A percentile compares a stretch with the other conserved stretches of the same genome.
These are phyloP conservation scores for Calycina marina DNA, from an alignment of 2,329 filamentous ascomycete genomes.

Conservation along the genomic window DNA sequence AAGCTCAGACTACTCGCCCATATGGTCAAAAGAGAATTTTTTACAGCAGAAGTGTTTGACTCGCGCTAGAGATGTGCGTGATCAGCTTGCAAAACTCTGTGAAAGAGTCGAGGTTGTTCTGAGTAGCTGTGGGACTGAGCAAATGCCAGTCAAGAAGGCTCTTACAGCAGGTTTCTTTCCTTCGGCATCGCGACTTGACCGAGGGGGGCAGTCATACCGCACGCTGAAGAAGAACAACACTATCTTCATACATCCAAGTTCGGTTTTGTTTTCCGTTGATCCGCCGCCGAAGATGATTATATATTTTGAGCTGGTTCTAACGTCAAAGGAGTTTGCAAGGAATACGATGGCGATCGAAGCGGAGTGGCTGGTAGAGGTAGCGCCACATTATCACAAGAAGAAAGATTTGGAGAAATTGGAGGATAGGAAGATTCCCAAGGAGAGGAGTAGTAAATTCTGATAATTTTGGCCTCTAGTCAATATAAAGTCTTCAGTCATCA, in stretches of 20 bases:
- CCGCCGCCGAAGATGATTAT: conserved; percentile 70
- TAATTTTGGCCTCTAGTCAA: too few species aligned
- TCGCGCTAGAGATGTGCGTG: conserved; percentile 77
- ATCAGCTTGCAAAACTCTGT: conserved; percentile 83
- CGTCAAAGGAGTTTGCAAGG: conserved; percentile 85
- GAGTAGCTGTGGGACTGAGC: conserved; percentile 55
- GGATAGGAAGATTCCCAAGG: conserved; percentile 60
- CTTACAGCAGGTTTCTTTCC: conserved; percentile 89
- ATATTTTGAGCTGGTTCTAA: conserved; percentile 72
- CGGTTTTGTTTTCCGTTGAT: conserved; percentile 62
- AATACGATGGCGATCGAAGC: conserved; percentile 73
- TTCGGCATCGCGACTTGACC: conserved; percentile 72
- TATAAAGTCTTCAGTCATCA: too few species aligned
- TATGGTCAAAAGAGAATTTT: conserved; percentile 90
- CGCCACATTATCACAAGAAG: conserved; percentile 89
- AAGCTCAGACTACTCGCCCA: conserved; percentile 72
- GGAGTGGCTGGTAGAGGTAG: conserved; percentile 76
- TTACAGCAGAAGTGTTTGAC: conserved; percentile 82
- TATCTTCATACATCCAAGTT: conserved; percentile 83
- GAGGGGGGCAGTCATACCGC: conserved; percentile 75
- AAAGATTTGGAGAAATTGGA: conserved; percentile 75
- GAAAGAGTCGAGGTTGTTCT: conserved; percentile 78
- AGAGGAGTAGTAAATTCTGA: conserved; percentile 7
- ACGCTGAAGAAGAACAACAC: conserved; percentile 83
- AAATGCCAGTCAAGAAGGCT: conserved; percentile 70